Percentiles rank a stretch among this genome's conserved stretches.
phyloP scores from a whole-genome alignment of 2,329 filamentous ascomycete species.

The Ophiostoma ulmi region DNA sequence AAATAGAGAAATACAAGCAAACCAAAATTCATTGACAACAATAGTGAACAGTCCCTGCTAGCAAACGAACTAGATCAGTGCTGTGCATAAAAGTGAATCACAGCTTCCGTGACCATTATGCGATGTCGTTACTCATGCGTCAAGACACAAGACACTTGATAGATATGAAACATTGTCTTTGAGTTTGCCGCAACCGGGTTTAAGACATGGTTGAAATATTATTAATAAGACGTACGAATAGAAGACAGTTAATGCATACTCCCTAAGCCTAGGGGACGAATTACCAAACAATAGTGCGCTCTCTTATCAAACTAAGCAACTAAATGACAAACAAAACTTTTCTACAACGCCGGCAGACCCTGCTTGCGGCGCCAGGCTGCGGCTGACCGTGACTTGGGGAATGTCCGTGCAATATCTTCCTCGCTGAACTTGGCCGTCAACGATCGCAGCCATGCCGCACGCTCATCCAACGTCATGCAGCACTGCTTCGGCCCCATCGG shows the following conservation, averaged over 20 bases:
- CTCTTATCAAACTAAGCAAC: no score
- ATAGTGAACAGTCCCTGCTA: neutral
- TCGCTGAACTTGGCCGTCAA: constrained; percentile 63
- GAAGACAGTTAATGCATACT: neutral
- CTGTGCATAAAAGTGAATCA: neutral
- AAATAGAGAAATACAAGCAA: neutral
- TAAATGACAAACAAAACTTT: no score
- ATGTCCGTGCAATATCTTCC: constrained; percentile 58
- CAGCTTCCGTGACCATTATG: neutral
- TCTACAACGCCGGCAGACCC: constrained; percentile 22
- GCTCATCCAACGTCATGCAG: constrained; percentile 58
- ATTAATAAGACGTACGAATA: neutral
- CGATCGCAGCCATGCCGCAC: constrained; percentile 55
- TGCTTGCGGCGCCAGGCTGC: constrained; percentile 26
- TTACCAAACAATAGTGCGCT: no score
- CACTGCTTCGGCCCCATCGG: constrained; percentile 66
- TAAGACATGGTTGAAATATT: no score
- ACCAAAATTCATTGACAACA: neutral
- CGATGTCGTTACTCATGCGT: neutral
- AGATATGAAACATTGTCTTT: neutral
- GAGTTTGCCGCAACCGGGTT: no score
- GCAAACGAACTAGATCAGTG: neutral
- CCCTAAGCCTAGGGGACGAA: neutral
- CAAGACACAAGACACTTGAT: neutral
- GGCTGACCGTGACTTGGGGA: constrained; percentile 32